Conservation (phyloP, 495 filamentous ascomycete species). For the Penicillium herquei region DNA sequence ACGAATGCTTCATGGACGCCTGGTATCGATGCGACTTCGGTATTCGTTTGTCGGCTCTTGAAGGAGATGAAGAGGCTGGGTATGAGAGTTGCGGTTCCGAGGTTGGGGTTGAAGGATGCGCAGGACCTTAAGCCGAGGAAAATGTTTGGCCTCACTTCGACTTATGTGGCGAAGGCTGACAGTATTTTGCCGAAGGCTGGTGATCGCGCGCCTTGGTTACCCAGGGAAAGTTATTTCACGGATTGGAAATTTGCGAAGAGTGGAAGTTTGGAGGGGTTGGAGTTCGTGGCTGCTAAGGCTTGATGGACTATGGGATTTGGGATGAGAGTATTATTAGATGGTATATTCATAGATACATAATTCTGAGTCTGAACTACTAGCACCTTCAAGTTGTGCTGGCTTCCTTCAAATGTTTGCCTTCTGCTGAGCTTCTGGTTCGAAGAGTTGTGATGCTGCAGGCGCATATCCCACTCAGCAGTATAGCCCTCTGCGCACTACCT, state of each 20-base stretch:
- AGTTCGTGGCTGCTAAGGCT: not conserved
- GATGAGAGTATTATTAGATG: no score
- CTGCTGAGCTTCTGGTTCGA: no score
- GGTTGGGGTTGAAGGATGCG: not conserved
- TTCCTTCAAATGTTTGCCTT: no score
- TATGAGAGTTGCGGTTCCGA: not conserved
- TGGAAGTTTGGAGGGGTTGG: not conserved
- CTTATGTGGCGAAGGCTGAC: not conserved
- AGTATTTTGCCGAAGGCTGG: not conserved
- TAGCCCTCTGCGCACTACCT: no score
- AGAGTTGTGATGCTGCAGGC: no score
- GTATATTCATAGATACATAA: no score
- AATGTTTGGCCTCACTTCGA: not conserved
- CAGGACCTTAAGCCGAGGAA: not conserved
- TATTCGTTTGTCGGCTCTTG: constrained; percentile 42
- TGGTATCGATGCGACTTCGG: constrained; percentile 53
- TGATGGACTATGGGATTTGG: no score
- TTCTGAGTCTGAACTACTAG: no score
- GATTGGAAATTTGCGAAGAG: not conserved
- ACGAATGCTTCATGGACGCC: constrained; percentile 59
- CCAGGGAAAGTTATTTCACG: not conserved
- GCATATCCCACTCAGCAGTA: no score
- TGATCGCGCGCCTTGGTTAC: not conserved
- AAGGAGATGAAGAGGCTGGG: not conserved
- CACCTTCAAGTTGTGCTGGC: no score